A percentile compares a stretch with the other conserved stretches of the same genome.
These are phyloP conservation scores for Kokia cookei DNA, from an alignment of 441 rosid species.

Conservation along the genomic window DNA sequence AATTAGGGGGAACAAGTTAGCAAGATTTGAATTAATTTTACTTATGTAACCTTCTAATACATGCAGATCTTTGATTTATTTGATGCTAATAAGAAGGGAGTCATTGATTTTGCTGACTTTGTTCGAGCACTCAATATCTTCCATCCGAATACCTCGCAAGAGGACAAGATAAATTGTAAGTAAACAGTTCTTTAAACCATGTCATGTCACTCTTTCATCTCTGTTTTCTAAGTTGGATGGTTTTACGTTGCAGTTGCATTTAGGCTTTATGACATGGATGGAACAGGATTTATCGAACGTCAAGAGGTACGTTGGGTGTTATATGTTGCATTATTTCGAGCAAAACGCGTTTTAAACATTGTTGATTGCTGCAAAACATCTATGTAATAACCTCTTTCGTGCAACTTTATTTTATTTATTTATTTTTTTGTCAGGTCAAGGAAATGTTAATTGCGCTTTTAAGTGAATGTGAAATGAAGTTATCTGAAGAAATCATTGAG, in stretches of 20 bases:
- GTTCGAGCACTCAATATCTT: constrained; percentile 85
- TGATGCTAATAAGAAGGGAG: constrained; percentile 84
- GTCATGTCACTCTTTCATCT: not conserved
- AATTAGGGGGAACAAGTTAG: not conserved
- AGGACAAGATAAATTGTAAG: constrained; percentile 85
- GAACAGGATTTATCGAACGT: constrained; percentile 91
- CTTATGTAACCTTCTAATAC: not conserved
- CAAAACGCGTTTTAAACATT: not conserved
- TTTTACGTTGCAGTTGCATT: constrained; percentile 67
- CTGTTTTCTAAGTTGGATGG: not conserved
- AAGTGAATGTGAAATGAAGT: constrained; percentile 82
- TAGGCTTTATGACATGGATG: constrained; percentile 88
- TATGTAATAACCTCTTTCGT: constrained; percentile 8
- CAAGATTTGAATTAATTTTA: not conserved
- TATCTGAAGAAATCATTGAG: constrained; percentile 94
- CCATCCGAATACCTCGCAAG: constrained; percentile 77
- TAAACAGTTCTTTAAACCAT: constrained; percentile 2
- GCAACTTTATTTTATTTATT: constrained; percentile 25
- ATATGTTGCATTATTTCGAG: not conserved
- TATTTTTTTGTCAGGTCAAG: constrained; percentile 71
- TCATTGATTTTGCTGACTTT: constrained; percentile 93
- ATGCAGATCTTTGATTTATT: constrained; percentile 90
- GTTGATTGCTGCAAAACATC: not conserved
- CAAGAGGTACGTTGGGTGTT: constrained; percentile 52
- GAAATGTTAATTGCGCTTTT: constrained; percentile 94